These are phyloP conservation scores for Pseudocercospora eumusae DNA, from an alignment of 2,329 filamentous ascomycete species.

Conservation along the genomic window DNA sequence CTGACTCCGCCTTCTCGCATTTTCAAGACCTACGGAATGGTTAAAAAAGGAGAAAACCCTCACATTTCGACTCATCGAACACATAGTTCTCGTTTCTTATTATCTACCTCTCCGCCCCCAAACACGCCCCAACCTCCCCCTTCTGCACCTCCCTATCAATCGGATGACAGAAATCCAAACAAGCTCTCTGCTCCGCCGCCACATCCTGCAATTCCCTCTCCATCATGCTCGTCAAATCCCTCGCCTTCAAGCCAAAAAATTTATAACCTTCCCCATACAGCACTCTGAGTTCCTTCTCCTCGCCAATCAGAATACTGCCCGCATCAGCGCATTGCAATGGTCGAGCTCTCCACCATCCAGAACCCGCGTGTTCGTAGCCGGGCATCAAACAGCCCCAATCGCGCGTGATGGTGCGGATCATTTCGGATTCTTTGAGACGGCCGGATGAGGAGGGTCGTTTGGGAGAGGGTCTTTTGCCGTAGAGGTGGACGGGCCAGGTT, in stretches of 20 bases:
- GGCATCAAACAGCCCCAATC: conserved; percentile 16
- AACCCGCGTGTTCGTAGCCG: conserved; percentile 12
- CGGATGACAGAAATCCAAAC: conserved; percentile 11
- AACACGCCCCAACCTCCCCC: not conserved
- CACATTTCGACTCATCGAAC: too few relatives aligned
- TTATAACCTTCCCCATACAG: conserved; percentile 10
- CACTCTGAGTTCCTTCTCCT: conserved; percentile 9
- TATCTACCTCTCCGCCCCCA: not conserved
- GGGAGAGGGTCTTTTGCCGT: not conserved
- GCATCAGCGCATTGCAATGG: conserved; percentile 17
- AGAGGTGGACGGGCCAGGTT: conserved; percentile 7
- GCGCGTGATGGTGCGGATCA: conserved; percentile 12
- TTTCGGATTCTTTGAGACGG: conserved; percentile 6
- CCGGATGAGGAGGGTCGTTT: not conserved
- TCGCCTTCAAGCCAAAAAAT: conserved; percentile 1
- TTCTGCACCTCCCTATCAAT: not conserved
- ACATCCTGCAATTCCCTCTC: conserved; percentile 6
- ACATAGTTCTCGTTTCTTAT: too few relatives aligned
- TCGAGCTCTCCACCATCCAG: conserved; percentile 15
- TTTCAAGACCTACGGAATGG: too few relatives aligned
- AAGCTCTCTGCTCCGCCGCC: conserved; percentile 3
- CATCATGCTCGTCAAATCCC: not conserved
- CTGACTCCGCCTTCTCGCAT: not conserved
- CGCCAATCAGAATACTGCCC: conserved; percentile 8
- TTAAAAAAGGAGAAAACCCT: too few relatives aligned